Conservation (phyloP, 2,329 filamentous ascomycete genomes). For the Xylaria sp. region DNA sequence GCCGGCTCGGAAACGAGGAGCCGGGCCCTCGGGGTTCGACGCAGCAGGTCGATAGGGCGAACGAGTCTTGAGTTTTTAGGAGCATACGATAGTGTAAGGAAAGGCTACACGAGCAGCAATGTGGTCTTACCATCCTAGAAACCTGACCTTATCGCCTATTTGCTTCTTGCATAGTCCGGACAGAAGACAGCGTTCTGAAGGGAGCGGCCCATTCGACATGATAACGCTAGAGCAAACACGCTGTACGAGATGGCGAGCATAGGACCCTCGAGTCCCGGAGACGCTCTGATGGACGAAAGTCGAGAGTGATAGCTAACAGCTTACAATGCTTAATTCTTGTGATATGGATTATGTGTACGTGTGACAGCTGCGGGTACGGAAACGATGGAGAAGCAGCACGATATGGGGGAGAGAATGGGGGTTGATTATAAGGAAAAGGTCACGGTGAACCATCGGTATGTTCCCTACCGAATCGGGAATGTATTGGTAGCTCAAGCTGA, state of each 20-base stretch:
- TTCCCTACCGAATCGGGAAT: neutral
- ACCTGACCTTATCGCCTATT: constrained; percentile 81
- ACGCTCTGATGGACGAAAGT: neutral
- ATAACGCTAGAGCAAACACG: constrained; percentile 11
- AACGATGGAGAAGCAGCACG: neutral
- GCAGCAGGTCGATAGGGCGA: neutral
- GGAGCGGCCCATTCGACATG: constrained; percentile 65
- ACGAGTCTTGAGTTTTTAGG: neutral
- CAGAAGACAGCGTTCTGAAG: constrained; percentile 70
- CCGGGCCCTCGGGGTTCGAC: constrained; percentile 3
- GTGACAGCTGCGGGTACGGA: neutral
- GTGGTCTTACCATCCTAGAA: constrained; percentile 81
- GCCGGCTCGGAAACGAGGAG: constrained; percentile 1
- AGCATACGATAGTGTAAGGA: neutral
- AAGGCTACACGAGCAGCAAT: neutral
- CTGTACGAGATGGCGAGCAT: constrained; percentile 2
- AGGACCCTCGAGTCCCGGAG: neutral
- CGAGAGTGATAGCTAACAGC: neutral
- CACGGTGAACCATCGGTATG: constrained; percentile 4
- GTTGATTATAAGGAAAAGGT: neutral
- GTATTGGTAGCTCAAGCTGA: neutral
- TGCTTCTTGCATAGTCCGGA: constrained; percentile 59
- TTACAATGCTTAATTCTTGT: neutral
- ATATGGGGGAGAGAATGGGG: neutral
- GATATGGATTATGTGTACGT: neutral